Evolutionary conservation across 768 basidiomycete species (phyloP).

Genomic region (Ramaria rubella): DNA sequence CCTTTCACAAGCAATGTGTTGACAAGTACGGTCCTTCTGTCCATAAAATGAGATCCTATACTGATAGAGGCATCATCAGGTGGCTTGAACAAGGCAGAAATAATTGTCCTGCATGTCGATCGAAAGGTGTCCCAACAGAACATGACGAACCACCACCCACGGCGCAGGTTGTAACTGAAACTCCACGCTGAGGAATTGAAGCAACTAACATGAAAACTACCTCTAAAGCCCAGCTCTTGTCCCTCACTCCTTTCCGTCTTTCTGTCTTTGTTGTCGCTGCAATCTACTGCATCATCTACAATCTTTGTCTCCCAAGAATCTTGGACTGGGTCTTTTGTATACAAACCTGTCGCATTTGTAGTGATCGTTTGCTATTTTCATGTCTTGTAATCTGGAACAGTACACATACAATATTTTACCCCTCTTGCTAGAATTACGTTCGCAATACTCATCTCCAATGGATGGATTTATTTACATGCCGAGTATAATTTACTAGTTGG

Average conservation of each 20-base stretch:
- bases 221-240: background rate
- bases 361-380: background rate
- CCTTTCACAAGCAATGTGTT: constrained; percentile 85
- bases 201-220: background rate
- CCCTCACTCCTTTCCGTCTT: background rate
- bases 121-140: constrained; percentile 19
- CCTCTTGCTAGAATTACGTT: too few species aligned
- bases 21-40: constrained; percentile 33
- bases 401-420: background rate
- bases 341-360: background rate
- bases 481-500: background rate
- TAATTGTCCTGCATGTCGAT: constrained; percentile 89
- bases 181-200: background rate
- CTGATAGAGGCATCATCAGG: constrained; percentile 22
- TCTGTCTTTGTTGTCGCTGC: background rate
- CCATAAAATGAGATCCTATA: background rate
- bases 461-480: too few species aligned
- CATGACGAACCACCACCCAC: constrained; percentile 1
- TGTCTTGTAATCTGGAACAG: background rate
- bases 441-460: too few species aligned
- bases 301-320: background rate
- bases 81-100: constrained; percentile 85
- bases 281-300: background rate
- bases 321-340: background rate
- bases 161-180: background rate